Evolutionary conservation across 2,329 filamentous ascomycete species (phyloP), one percentile per base, ranked within the genome.

Genomic region (Cordyceps cateniannulata): DNA sequence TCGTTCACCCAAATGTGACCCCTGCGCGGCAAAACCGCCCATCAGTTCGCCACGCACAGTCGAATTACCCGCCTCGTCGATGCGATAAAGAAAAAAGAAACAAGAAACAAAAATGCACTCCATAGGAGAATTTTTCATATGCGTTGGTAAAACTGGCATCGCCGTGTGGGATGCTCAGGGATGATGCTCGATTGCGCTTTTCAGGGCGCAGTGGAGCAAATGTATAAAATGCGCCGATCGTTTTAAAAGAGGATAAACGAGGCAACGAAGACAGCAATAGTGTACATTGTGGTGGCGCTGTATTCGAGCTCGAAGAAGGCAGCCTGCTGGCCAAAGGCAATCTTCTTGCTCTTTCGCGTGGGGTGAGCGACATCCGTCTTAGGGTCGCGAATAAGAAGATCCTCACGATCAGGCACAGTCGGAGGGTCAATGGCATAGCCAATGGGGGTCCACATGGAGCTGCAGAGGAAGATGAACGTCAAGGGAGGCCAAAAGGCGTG

Each of bases 401-500:
- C 77, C 67, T 85, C 80, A 18, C 85, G 78, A 35, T 84, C 80
- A 0, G 83, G 82, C 73, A 85, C 79, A 3, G 68, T 72, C 0
- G 85, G 85, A 0, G 85, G 85, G 64, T 81, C 81, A 59, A 87
- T 80, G 25, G 83, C 82, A 67, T 88, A 88, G 1, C 76, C 75
- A 50, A 88, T 76, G 0, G 85, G 85, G 0, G 78, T 83, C 81
- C 82, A 85, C 27, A 83, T 72, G 1, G 81, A 81, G 55, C 74
- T 79, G 73, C 78, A 79, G 52, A 81, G 76, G 67, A 82, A 81
- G 48, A 85, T 66, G 72, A 83, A 85, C 0, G 82, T 80, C 48
- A 85, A 66, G 0, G 84, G 84, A 6, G 83, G 83, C 84, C 84
- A 87, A 72, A 81, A 82, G 14, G 82, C 82, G 68, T 86, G 83